A percentile compares a stretch with the other conserved stretches of the same genome.
These are phyloP conservation scores for Penicillium cinerascens DNA, from an alignment of 495 filamentous ascomycete species.

Conservation along the genomic window DNA sequence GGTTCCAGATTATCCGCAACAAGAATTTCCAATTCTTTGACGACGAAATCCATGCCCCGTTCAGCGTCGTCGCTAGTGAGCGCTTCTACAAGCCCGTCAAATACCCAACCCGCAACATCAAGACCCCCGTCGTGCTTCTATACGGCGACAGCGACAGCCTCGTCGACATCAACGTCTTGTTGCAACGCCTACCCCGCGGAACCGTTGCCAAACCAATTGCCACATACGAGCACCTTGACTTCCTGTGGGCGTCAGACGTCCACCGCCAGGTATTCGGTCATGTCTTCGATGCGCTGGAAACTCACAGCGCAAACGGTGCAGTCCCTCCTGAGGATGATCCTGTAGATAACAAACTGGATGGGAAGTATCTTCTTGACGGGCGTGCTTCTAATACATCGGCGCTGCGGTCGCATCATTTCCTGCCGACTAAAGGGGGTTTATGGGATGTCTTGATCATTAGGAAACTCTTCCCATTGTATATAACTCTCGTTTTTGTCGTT, in stretches of 20 bases:
- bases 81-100: conserved; percentile 86
- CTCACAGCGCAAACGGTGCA: conserved; percentile 36
- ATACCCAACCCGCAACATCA: conserved; percentile 95
- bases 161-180: conserved; percentile 92
- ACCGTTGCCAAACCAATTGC: conserved; percentile 80
- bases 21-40: conserved; percentile 97
- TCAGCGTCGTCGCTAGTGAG: conserved; percentile 54
- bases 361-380: conserved; percentile 12
- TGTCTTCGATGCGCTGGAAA: conserved; percentile 81
- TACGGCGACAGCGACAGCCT: conserved; percentile 93
- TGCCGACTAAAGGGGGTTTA: neutral
- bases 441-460: neutral
- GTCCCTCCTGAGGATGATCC: neutral
- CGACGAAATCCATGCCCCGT: conserved; percentile 73
- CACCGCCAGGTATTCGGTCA: conserved; percentile 81
- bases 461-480: neutral
- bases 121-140: conserved; percentile 87
- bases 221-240: conserved; percentile 95
- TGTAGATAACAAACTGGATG: neutral
- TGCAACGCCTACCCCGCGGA: conserved; percentile 76
- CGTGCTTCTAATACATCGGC: conserved; percentile 6
- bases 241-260: conserved; percentile 90
- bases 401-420: neutral
- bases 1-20: conserved; percentile 98
- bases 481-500: neutral